A percentile compares a stretch with the other conserved stretches of the same genome.
Evolutionary conservation across 441 rosid genomes (phyloP).

Genomic region (Aquilaria agallochum): DNA sequence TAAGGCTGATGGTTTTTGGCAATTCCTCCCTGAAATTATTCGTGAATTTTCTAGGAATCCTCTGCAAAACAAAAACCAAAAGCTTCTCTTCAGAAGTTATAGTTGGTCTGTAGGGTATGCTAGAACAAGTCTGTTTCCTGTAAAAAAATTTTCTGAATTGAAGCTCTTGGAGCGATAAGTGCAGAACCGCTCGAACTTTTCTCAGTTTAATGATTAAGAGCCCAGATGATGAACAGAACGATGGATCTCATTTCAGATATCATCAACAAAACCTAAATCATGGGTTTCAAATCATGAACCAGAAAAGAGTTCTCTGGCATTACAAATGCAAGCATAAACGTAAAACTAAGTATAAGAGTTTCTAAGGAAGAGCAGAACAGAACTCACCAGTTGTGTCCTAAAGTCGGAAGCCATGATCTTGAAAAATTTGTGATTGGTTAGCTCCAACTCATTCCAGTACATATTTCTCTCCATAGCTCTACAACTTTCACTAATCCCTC

Average conservation of each 20-base stretch:
- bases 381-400: conserved; percentile 5
- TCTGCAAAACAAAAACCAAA: conserved; percentile 7
- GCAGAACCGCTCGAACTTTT: too few relatives aligned
- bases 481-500: background rate
- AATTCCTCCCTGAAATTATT: conserved; percentile 6
- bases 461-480: background rate
- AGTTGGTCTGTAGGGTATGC: background rate
- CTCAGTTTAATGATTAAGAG: background rate
- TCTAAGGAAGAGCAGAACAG: too few relatives aligned
- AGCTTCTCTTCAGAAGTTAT: background rate
- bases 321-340: too few relatives aligned
- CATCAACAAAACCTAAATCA: too few relatives aligned
- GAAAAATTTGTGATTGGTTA: conserved; percentile 7
- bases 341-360: too few relatives aligned
- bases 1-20: conserved; percentile 12
- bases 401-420: conserved; percentile 4
- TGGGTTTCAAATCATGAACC: too few relatives aligned
- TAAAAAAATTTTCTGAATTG: too few relatives aligned
- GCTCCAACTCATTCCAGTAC: conserved; percentile 6
- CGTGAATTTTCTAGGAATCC: conserved; percentile 14
- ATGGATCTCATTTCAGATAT: too few relatives aligned
- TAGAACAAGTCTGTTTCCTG: too few relatives aligned
- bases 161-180: too few relatives aligned
- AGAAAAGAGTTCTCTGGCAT: too few relatives aligned
- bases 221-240: background rate